Base-by-base conservation (phyloP, 306 rosid genomes). In the Cicer arietinum region DNA sequence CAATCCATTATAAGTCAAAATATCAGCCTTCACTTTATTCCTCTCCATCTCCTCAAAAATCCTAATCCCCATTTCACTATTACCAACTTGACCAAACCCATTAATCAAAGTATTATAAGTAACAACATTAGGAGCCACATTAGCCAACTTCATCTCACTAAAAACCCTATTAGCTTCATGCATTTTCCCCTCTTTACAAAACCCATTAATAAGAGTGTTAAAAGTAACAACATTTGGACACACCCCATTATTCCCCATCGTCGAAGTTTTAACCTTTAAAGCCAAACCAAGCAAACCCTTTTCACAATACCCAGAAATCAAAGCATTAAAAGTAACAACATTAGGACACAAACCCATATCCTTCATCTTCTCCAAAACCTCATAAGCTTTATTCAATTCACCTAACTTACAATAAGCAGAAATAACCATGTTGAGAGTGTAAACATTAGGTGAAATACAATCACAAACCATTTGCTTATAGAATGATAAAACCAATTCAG, bases 1-100 rank as follows among this genome's bases (percentile, higher is more conserved):
- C 91, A 89, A 84, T 7, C 91, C 90, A 77, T 91, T 94, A 73
- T 87, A 89, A 46, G 94, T 94, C 78, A 91, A 71, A 40, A 91
- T 90, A 88, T 88, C 92, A 54, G 90, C 77, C 69, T 79, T 85
- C 70, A 91, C 89, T 73, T 63, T 75, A 76, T 81, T 72, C 79
- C 65, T 87, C 17, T 48, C 79, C 98, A 91, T 91, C 87, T 94
- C 96, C 80, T 91, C 96, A 37, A 50, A 83, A 84, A 91, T 84
- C 77, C 71, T 75, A 57, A 60, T 62, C 11, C 96, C 88, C 91
- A 84, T 87, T 47, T 91, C 94, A 66, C 78, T 52, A 17, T 84
- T 83, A 73, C 92, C 96, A 58, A 66, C 78, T 77, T 79, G 84
- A 68, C 91, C 77, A 81, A 82, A 88, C 65, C 92, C 98, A 68